phyloP scores from a whole-genome alignment of 1,139 yeast genomes.

The Candida freyschussii region DNA sequence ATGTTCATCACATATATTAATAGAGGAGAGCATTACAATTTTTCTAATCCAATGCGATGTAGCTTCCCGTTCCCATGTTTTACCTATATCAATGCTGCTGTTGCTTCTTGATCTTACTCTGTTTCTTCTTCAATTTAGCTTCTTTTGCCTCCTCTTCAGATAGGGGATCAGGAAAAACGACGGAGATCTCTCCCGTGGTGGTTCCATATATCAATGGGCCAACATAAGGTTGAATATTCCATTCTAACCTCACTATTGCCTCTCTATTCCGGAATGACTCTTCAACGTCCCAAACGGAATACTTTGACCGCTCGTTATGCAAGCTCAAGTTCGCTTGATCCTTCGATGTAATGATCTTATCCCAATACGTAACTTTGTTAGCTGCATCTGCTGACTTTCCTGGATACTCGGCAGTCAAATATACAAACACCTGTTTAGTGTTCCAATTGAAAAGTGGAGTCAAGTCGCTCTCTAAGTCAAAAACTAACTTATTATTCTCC shows the following conservation, averaged over 20 bases:
- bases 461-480: conserved; percentile 69
- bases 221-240: conserved; percentile 90
- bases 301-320: conserved; percentile 57
- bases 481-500: conserved; percentile 69
- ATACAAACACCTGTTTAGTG: conserved; percentile 89
- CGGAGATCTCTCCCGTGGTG: conserved; percentile 36
- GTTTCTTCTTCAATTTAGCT: conserved; percentile 14
- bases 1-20: too few species aligned
- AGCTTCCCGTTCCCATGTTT: too few species aligned
- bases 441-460: conserved; percentile 90
- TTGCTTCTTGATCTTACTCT: conserved; percentile 16
- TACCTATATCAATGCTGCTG: too few species aligned
- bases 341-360: conserved; percentile 59
- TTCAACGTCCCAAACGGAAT: conserved; percentile 85
- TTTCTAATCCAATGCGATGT: too few species aligned
- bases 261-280: conserved; percentile 61
- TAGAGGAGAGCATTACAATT: too few species aligned
- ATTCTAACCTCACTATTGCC: conserved; percentile 68
- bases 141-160: conserved; percentile 13
- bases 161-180: conserved; percentile 29
- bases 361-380: conserved; percentile 88
- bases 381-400: conserved; percentile 45
- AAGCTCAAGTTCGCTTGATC: conserved; percentile 56
- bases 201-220: conserved; percentile 77
- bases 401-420: conserved; percentile 83